A percentile compares a stretch with the other conserved stretches of the same genome.
Conservation (phyloP, 2,329 filamentous ascomycete species). For the Epicoccum sorghinum region DNA sequence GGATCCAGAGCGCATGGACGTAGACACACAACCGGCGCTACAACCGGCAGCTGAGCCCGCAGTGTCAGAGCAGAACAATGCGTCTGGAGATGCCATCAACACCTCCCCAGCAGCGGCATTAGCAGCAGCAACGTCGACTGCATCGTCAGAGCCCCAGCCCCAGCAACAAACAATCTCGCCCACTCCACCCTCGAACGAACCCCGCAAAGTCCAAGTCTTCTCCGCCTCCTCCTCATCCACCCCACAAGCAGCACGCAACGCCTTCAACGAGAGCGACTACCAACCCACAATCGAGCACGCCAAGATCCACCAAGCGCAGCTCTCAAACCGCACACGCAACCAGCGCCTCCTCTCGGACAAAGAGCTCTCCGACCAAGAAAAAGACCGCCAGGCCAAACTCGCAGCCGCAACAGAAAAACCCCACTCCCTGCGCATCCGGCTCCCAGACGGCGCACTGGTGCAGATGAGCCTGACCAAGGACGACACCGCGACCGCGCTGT, state of each 20-base stretch:
- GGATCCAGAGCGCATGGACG: constrained; percentile 39
- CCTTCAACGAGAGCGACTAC: constrained; percentile 76
- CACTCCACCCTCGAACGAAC: constrained; percentile 18
- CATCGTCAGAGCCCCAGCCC: constrained; percentile 23
- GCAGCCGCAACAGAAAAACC: constrained; percentile 64
- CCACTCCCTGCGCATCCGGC: constrained; percentile 79
- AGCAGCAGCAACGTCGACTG: constrained; percentile 30
- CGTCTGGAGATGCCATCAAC: constrained; percentile 24
- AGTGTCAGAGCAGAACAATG: constrained; percentile 23
- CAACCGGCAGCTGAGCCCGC: constrained; percentile 20
- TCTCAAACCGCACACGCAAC: constrained; percentile 70
- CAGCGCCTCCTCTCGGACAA: constrained; percentile 80
- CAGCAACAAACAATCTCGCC: constrained; percentile 13
- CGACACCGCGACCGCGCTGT: constrained; percentile 74
- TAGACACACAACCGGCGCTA: constrained; percentile 28
- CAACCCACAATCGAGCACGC: constrained; percentile 76
- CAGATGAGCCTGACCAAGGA: constrained; percentile 71
- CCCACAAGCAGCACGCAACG: constrained; percentile 73
- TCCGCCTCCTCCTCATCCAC: constrained; percentile 75
- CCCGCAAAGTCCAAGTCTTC: constrained; percentile 71
- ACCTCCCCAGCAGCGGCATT: constrained; percentile 25
- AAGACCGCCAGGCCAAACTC: constrained; percentile 69
- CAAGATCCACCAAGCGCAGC: constrained; percentile 72
- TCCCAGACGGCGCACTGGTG: constrained; percentile 83
- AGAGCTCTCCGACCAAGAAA: constrained; percentile 74